Percentiles rank a stretch among this genome's conserved stretches.
These are phyloP conservation scores for Auricularia auricula-judae DNA, from an alignment of 768 basidiomycete genomes.

Conservation along the genomic window DNA sequence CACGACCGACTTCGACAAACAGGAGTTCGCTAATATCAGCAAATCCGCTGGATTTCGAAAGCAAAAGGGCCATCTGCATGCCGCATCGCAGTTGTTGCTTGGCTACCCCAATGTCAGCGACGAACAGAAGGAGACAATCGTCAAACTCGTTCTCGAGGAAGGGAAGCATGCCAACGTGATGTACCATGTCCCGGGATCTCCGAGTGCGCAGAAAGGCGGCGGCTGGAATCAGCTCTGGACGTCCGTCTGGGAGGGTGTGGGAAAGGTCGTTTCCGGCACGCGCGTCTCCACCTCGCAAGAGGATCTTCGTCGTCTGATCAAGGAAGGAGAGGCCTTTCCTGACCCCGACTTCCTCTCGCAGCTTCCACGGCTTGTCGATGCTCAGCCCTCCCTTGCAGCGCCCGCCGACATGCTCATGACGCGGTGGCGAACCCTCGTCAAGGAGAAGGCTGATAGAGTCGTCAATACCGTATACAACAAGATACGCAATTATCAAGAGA, in stretches of 20 bases:
- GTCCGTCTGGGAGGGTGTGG: not conserved
- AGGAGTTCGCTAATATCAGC: not conserved
- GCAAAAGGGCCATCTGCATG: not conserved
- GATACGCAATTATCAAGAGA: not conserved
- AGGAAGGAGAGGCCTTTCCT: not conserved
- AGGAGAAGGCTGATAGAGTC: not conserved
- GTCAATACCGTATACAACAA: not conserved
- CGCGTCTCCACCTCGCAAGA: not conserved
- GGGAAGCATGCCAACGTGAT: not conserved
- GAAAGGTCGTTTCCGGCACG: not conserved
- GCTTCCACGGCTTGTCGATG: not conserved
- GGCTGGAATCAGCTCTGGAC: not conserved
- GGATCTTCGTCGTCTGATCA: not conserved
- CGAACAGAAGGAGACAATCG: not conserved
- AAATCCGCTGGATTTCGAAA: not conserved
- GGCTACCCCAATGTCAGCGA: not conserved
- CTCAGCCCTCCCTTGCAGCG: not conserved
- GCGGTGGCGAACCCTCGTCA: not conserved
- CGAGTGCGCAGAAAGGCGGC: not conserved
- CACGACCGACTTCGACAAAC: not conserved
- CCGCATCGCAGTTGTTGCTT: not conserved
- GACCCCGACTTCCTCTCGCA: not conserved
- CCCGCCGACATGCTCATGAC: not conserved
- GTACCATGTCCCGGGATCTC: not conserved
- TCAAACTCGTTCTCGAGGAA: not conserved